These are phyloP conservation scores for Colletotrichum lupini DNA, from an alignment of 2,329 filamentous ascomycete genomes.

Conservation along the genomic window DNA sequence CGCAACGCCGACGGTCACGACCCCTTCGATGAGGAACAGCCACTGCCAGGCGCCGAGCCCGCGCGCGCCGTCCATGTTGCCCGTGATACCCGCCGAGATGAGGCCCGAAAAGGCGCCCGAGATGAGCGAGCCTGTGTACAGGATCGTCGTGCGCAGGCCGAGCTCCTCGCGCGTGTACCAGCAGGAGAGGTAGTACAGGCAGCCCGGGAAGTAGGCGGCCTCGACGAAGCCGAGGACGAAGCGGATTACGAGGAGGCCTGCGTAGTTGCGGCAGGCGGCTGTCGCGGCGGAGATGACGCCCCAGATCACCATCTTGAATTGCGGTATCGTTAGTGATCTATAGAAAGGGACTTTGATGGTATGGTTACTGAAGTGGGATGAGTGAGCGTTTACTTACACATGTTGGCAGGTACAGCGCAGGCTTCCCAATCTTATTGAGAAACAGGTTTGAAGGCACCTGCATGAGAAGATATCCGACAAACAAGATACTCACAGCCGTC, in stretches of 20 bases:
- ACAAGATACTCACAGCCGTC: conserved; percentile 61
- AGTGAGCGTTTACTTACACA: conserved; percentile 48
- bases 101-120: conserved; percentile 78
- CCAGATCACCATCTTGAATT: conserved; percentile 52
- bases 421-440: conserved; percentile 63
- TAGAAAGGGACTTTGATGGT: background rate
- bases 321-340: background rate
- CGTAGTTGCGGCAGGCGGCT: conserved; percentile 46
- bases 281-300: conserved; percentile 56
- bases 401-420: conserved; percentile 55
- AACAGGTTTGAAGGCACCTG: conserved; percentile 63
- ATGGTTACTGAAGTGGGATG: too few relatives aligned
- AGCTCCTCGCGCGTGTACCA: conserved; percentile 80
- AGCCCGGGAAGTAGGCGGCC: conserved; percentile 47
- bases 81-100: conserved; percentile 72
- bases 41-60: conserved; percentile 73
- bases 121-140: conserved; percentile 76
- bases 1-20: conserved; percentile 71
- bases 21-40: conserved; percentile 78
- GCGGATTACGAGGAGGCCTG: conserved; percentile 47
- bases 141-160: conserved; percentile 71
- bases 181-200: conserved; percentile 70
- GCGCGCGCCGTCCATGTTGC: conserved; percentile 68
- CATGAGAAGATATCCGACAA: conserved; percentile 62
- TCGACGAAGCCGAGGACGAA: conserved; percentile 41